Percentiles rank a stretch among this genome's conserved stretches.
phyloP scores from a whole-genome alignment of 495 filamentous ascomycete species.

The Aspergillus nidulans region DNA sequence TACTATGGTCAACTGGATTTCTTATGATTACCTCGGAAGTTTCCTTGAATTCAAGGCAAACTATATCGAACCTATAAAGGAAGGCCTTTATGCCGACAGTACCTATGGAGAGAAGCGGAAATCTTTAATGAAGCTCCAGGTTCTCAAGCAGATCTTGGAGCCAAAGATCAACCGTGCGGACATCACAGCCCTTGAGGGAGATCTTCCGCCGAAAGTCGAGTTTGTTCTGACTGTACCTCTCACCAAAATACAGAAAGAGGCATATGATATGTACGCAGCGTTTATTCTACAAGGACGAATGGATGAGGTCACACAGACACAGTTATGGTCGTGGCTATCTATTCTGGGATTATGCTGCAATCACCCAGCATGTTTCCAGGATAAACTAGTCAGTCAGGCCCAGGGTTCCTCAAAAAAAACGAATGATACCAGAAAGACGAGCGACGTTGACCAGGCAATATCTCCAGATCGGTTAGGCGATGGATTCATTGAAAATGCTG shows the following conservation, averaged over 20 bases:
- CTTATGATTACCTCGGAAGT: conserved; percentile 70
- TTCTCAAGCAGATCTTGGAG: conserved; percentile 65
- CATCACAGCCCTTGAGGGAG: conserved; percentile 57
- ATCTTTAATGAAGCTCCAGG: conserved; percentile 60
- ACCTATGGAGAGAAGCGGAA: conserved; percentile 44
- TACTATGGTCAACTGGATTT: conserved; percentile 83
- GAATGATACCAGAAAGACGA: conserved; percentile 15
- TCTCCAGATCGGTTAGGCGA: conserved; percentile 15
- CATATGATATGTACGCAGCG: conserved; percentile 59
- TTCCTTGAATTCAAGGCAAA: conserved; percentile 58
- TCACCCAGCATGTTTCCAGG: conserved; percentile 64
- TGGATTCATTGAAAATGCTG: conserved; percentile 25
- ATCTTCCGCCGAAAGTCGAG: conserved; percentile 70
- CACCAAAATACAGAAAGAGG: conserved; percentile 57
- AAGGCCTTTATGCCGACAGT: conserved; percentile 66
- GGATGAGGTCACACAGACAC: conserved; percentile 20
- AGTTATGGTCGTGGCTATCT: conserved; percentile 48
- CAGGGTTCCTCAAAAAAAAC: conserved; percentile 21
- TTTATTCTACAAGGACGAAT: conserved; percentile 23
- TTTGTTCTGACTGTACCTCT: conserved; percentile 73
- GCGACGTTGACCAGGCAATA: conserved; percentile 19
- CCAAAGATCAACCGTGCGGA: conserved; percentile 78
- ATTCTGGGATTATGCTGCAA: conserved; percentile 65
- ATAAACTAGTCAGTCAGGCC: conserved; percentile 41
- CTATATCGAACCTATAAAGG: conserved; percentile 68